Evolutionary conservation across 2,329 filamentous ascomycete genomes (phyloP), one percentile per base, ranked within the genome.

Genomic region (Fusarium sp.): DNA sequence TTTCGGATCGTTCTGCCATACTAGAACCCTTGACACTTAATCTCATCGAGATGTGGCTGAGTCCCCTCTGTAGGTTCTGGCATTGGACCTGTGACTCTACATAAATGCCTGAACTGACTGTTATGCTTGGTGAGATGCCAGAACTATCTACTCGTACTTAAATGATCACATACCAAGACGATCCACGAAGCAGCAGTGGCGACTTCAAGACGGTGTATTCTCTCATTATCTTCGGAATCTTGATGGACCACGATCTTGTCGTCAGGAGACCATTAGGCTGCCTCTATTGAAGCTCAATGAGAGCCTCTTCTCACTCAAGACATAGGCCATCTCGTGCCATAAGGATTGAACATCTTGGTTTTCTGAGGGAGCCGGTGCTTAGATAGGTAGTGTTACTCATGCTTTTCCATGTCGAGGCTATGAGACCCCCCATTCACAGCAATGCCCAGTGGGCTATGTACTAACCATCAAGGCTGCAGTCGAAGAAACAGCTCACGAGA

Each of bases 151-250:
- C 18, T 36, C 10, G 7, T 2, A 11, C 10, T 20, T 17, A 1
- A 36, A 27, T 52, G 22, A 27, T 7, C 20, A 4, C 0, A 52
- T n/a, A 17, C 25, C 13, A 3, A 17, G 17, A 12, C 13, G 0
- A 27, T 25, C 4, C 15, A 8, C 20, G 17, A 52, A 3, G 13
- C 4, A 4, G 4, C 4, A 8, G 7, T 17, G 13, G 17, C 15
- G 9, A 2, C 6, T 13, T 36, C 22, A 17, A 27, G 22, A 27
- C 9, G 0, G 13, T 14, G 4, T 17, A 25, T 12, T n/a, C 3
- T 17, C n/a, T 38, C 4, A 15, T 38, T 36, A 9, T 15, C 18
- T 17, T 27, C 12, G 9, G 11, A 18, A 15, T 20, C 17, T 12
- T 52, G 6, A n/a, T 15, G 7, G 5, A 22, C 12, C 20, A 13